Evolutionary conservation across 129 eudicot species (phyloP).

Genomic region (Calendula officinalis): DNA sequence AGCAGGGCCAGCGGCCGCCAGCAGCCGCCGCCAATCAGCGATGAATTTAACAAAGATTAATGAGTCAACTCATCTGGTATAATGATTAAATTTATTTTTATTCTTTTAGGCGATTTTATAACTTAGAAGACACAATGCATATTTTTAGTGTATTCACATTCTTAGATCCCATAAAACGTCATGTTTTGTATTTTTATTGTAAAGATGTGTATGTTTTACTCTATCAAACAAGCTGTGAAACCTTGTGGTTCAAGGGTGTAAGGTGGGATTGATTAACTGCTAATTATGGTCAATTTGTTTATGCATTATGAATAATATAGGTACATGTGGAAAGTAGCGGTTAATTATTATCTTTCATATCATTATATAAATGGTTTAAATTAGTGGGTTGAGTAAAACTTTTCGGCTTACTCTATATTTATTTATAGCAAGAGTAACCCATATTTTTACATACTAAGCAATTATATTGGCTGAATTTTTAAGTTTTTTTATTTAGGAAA

Average conservation of each 20-base stretch:
- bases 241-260: constrained; percentile 13
- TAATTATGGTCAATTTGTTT: neutral
- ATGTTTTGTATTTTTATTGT: constrained; percentile 20
- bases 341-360: too few relatives aligned
- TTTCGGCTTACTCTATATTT: too few relatives aligned
- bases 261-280: neutral
- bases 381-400: too few relatives aligned
- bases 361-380: too few relatives aligned
- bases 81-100: neutral
- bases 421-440: too few relatives aligned
- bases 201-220: constrained; percentile 20
- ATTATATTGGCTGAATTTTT: too few relatives aligned
- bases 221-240: constrained; percentile 18
- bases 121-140: constrained; percentile 21
- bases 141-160: constrained; percentile 3
- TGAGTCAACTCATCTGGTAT: constrained; percentile 9
- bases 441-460: too few relatives aligned
- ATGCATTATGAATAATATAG: neutral
- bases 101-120: constrained; percentile 22
- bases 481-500: too few relatives aligned
- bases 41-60: constrained; percentile 9
- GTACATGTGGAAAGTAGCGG: too few relatives aligned
- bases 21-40: constrained; percentile 10
- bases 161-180: constrained; percentile 3
- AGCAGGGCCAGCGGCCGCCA: constrained; percentile 26